A percentile compares a stretch with the other conserved stretches of the same genome.
Evolutionary conservation across 768 basidiomycete species (phyloP).

Genomic region (Suillus weaverae): DNA sequence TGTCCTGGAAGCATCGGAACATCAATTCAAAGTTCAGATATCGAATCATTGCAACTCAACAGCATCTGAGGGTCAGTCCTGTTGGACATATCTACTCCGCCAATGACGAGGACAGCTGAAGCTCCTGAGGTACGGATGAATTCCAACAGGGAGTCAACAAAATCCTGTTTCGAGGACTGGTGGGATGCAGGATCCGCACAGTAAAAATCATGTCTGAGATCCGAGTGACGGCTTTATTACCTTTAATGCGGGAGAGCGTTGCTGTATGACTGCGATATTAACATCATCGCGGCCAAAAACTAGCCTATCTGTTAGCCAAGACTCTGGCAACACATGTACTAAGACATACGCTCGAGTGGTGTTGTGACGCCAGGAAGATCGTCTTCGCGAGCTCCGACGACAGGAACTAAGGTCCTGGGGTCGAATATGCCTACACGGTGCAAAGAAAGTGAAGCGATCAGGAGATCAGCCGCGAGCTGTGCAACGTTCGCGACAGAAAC

Average conservation of each 20-base stretch:
- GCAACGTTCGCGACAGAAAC: conserved; percentile 81
- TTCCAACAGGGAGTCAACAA: conserved; percentile 53
- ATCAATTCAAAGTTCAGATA: neutral
- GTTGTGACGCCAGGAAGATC: conserved; percentile 62
- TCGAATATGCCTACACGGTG: conserved; percentile 64
- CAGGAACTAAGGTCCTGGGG: conserved; percentile 61
- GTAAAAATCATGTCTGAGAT: neutral
- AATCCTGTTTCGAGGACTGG: conserved; percentile 69
- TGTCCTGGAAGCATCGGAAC: conserved; percentile 41
- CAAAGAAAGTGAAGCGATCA: conserved; percentile 67
- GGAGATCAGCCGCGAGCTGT: conserved; percentile 75
- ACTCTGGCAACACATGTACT: conserved; percentile 8
- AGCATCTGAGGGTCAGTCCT: conserved; percentile 77
- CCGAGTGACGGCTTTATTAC: conserved; percentile 34
- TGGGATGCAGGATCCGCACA: conserved; percentile 2
- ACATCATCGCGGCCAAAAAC: conserved; percentile 60
- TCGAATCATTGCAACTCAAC: conserved; percentile 40
- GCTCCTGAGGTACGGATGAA: conserved; percentile 56
- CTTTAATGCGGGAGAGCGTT: conserved; percentile 78
- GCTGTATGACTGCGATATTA: conserved; percentile 67
- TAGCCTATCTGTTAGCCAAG: conserved; percentile 28
- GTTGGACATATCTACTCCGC: conserved; percentile 74
- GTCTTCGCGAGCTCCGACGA: conserved; percentile 72
- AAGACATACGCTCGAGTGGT: conserved; percentile 67
- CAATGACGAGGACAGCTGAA: conserved; percentile 59